Base-by-base conservation (phyloP, 2,329 filamentous ascomycete genomes). In the Graphilbum fragrans region DNA sequence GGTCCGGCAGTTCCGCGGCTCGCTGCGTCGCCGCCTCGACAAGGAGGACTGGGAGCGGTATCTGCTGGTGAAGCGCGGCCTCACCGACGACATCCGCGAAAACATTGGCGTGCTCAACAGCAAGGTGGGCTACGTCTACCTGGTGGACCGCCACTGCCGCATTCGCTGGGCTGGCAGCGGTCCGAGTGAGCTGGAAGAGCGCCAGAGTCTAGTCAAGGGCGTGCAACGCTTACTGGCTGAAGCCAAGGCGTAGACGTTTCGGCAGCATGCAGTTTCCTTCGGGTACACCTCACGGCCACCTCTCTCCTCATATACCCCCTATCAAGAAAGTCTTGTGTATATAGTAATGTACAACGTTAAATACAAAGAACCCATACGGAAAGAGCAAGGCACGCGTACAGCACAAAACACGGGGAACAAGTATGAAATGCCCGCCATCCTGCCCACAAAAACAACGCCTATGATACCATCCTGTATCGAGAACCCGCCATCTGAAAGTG, bases 101-200 rank as follows among this genome's bases (percentile, higher is more conserved):
- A 66, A 64, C 32, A 75, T 82, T 46, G 79, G 78, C 11, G 51
- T 94, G 56, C 65, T 94, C 56, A 98, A 98, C 62, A 79, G 77
- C 50, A 93, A 88, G 61, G 90, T 95, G 27, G 90, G 88, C 31
- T 96, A 95, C 63, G 82, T 88, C 5, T 98, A 94, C 61, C 69
- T 98, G 37, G 69, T 98, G 44, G 92, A 98, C 58, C 70, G 79
- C 47, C 70, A 88, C 48, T 94, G 87, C 59, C 83, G 79, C 62
- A 93, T 98, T 51, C 75, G 92, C 43, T 98, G 92, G 92, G 92
- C 90, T 1, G 92, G 85, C 4, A 94, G 87, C 54, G 85, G 80
- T 12, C 58, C 69, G 37, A 76, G 79, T 36, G 69, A 77, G 47
- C 70, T 70, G 0, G 72, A 73, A 17, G 86, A 93, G 65, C 70